Evolutionary conservation across 768 basidiomycete species (phyloP).

Genomic region (Albatrellus ellisii): DNA sequence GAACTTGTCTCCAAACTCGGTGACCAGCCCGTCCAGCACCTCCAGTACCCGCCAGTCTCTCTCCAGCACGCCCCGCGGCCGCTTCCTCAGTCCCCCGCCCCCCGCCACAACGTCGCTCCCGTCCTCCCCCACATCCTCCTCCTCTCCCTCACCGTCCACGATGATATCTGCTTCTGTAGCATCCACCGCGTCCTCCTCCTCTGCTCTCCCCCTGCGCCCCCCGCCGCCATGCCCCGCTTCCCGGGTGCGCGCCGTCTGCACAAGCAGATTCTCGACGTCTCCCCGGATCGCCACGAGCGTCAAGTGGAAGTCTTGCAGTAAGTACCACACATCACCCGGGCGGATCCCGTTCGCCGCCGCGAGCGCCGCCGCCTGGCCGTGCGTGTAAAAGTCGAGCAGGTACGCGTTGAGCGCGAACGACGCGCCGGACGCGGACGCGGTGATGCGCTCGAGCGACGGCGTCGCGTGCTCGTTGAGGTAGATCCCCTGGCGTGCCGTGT

Average conservation of each 20-base stretch:
- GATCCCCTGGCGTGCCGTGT: constrained; percentile 38
- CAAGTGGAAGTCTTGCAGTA: constrained; percentile 44
- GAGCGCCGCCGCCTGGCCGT: constrained; percentile 42
- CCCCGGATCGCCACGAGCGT: constrained; percentile 35
- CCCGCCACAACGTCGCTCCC: constrained; percentile 13
- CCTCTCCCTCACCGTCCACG: constrained; percentile 23
- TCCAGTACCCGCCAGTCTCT: constrained; percentile 45
- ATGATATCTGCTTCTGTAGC: not conserved
- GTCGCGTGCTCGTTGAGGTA: constrained; percentile 46
- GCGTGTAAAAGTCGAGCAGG: constrained; percentile 53
- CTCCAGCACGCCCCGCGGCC: constrained; percentile 28
- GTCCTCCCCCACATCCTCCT: constrained; percentile 19
- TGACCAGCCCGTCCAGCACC: constrained; percentile 28
- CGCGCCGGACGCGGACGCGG: constrained; percentile 12
- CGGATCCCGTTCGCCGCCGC: constrained; percentile 42
- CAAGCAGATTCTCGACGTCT: constrained; percentile 34
- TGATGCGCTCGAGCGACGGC: constrained; percentile 35
- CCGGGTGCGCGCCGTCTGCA: constrained; percentile 15
- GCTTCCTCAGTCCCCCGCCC: constrained; percentile 15
- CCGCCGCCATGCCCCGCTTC: no score
- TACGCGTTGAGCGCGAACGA: constrained; percentile 44
- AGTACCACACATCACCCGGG: constrained; percentile 52
- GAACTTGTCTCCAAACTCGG: constrained; percentile 47
- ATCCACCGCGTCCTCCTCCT: constrained; percentile 11
- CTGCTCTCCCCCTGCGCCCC: constrained; percentile 6